These are phyloP conservation scores for Erythrobasidium hasegawianum DNA, from an alignment of 1,284 basidiomycete species.

Conservation along the genomic window DNA sequence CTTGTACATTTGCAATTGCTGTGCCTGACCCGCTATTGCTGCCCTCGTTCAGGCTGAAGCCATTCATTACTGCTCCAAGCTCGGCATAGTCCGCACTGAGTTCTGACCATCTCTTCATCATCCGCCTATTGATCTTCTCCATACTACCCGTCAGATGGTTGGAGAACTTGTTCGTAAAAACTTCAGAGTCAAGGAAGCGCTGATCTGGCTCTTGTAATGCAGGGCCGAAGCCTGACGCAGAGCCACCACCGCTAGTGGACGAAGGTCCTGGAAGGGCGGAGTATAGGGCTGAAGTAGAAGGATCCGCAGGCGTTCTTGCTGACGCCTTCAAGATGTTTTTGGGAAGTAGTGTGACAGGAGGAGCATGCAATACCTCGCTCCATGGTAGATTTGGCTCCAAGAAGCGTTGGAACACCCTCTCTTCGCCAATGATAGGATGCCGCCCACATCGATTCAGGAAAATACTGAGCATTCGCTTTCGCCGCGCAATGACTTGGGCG, in stretches of 20 bases:
- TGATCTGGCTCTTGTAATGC: constrained; percentile 83
- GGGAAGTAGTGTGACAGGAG: constrained; percentile 81
- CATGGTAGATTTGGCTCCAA: constrained; percentile 92
- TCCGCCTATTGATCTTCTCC: constrained; percentile 90
- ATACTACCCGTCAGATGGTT: constrained; percentile 83
- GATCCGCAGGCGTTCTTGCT: constrained; percentile 86
- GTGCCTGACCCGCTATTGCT: constrained; percentile 38
- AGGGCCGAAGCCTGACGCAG: constrained; percentile 51
- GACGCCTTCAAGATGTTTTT: constrained; percentile 95
- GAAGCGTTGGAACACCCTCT: constrained; percentile 92
- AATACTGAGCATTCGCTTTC: constrained; percentile 91
- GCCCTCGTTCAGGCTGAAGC: constrained; percentile 81
- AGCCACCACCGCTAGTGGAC: constrained; percentile 53
- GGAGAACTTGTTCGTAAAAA: constrained; percentile 93
- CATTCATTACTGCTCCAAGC: constrained; percentile 90
- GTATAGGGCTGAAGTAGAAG: constrained; percentile 68
- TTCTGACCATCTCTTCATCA: constrained; percentile 91
- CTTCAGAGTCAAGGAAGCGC: constrained; percentile 91
- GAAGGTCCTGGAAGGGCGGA: constrained; percentile 82
- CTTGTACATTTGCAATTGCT: constrained; percentile 31
- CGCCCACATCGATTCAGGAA: constrained; percentile 84
- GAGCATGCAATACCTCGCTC: constrained; percentile 88
- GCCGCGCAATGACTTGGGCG: constrained; percentile 79
- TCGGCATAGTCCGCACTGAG: constrained; percentile 87
- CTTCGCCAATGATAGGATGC: constrained; percentile 89